Conservation (phyloP, 768 basidiomycete genomes). For the Atractiella rhizophila region DNA sequence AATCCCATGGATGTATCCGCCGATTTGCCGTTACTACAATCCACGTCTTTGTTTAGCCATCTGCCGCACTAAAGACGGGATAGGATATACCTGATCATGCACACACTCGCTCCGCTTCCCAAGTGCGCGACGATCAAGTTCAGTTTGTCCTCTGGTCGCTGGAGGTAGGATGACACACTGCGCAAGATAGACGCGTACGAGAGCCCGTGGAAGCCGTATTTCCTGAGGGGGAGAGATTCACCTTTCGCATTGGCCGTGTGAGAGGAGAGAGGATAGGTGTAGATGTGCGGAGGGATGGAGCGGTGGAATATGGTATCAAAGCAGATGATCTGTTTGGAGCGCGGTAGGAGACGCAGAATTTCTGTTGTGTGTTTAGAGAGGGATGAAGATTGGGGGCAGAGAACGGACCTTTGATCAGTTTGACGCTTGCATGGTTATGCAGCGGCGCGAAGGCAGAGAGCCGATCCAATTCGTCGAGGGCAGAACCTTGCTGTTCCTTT, state of each 20-base stretch:
- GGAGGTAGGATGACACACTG: slow-evolving; percentile 34
- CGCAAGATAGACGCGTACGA: slow-evolving; percentile 37
- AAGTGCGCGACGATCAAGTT: slow-evolving; percentile 66
- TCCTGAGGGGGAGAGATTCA: slow-evolving; percentile 42
- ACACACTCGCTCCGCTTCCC: slow-evolving; percentile 69
- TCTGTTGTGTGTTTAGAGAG: no score
- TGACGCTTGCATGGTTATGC: slow-evolving; percentile 25
- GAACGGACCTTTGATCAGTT: slow-evolving; percentile 26
- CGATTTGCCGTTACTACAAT: no score
- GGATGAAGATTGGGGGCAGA: no score
- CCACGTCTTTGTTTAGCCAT: no score
- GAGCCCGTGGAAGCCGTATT: slow-evolving; percentile 73
- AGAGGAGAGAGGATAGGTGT: slow-evolving; percentile 49
- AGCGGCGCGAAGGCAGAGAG: neutral
- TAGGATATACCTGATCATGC: slow-evolving; percentile 41
- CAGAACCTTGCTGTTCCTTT: slow-evolving; percentile 9
- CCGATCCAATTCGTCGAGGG: slow-evolving; percentile 17
- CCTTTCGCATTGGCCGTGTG: slow-evolving; percentile 33
- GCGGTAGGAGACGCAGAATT: slow-evolving; percentile 38
- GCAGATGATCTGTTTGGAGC: slow-evolving; percentile 49
- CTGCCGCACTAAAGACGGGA: no score
- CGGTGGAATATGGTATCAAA: slow-evolving; percentile 74
- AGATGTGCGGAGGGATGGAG: slow-evolving; percentile 46
- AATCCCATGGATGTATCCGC: slow-evolving; percentile 45
- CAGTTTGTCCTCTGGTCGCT: slow-evolving; percentile 30